Conservation (phyloP, 2,329 filamentous ascomycete genomes). For the Sphaceloma murrayae region DNA sequence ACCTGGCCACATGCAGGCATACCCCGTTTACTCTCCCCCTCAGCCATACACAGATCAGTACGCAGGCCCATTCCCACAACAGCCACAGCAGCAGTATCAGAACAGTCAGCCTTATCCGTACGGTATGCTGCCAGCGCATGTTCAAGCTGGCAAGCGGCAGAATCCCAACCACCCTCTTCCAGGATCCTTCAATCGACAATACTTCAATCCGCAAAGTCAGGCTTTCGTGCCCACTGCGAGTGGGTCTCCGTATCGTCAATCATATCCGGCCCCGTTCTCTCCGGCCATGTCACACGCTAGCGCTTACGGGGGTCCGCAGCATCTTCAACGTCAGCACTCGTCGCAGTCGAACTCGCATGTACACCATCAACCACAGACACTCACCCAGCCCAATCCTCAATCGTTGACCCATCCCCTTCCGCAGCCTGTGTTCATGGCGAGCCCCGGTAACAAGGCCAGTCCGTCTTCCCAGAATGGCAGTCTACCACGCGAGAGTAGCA, state of each 20-base stretch:
- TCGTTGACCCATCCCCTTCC: constrained; percentile 30
- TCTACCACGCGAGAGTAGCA: constrained; percentile 33
- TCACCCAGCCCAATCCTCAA: constrained; percentile 21
- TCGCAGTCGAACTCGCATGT: constrained; percentile 26
- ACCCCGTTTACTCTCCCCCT: constrained; percentile 24
- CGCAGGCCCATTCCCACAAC: constrained; percentile 21
- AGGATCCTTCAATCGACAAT: constrained; percentile 71
- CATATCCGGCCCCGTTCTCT: constrained; percentile 8
- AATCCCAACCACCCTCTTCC: constrained; percentile 74
- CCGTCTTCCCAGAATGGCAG: constrained; percentile 17
- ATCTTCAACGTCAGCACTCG: constrained; percentile 28
- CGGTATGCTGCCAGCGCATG: constrained; percentile 34
- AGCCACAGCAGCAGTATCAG: constrained; percentile 6
- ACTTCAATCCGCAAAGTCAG: constrained; percentile 90
- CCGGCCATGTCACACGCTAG: constrained; percentile 14
- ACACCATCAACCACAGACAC: constrained; percentile 16
- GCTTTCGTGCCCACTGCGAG: constrained; percentile 62
- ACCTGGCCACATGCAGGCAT: constrained; percentile 19
- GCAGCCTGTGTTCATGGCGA: constrained; percentile 30
- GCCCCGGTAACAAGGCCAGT: neutral
- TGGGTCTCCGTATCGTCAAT: neutral
- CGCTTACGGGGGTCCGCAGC: constrained; percentile 17
- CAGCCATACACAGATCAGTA: constrained; percentile 8
- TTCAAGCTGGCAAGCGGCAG: constrained; percentile 15
- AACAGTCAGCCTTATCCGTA: constrained; percentile 53